A percentile compares a stretch with the other conserved stretches of the same genome.
phyloP scores from a whole-genome alignment of 805 yeast genomes.

The Metschnikowia gelsemii region DNA sequence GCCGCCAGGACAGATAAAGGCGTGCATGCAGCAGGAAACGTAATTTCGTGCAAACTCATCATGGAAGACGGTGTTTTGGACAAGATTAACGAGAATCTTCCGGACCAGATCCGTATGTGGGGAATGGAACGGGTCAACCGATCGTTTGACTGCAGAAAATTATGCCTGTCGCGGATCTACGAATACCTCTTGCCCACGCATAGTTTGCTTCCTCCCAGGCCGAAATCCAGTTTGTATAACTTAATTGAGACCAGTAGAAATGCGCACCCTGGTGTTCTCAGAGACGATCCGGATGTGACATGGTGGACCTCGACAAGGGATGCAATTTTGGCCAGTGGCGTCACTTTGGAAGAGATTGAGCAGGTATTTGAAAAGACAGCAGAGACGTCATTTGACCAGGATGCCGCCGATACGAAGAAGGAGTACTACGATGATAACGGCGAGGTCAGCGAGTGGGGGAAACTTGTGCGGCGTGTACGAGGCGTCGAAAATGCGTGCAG shows the following conservation, averaged over 20 bases:
- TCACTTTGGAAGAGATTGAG: conserved; percentile 16
- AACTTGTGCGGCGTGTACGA: conserved; percentile 52
- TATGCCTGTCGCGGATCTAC: conserved; percentile 94
- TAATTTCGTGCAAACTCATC: conserved; percentile 78
- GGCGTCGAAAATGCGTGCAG: conserved; percentile 65
- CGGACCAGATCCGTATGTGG: conserved; percentile 90
- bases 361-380: conserved; percentile 34
- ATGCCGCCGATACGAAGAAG: conserved; percentile 29
- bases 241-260: conserved; percentile 53
- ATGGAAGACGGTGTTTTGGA: conserved; percentile 73
- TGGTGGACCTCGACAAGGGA: conserved; percentile 49
- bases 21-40: conserved; percentile 96
- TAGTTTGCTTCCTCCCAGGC: conserved; percentile 88
- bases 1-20: conserved; percentile 93
- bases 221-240: conserved; percentile 61
- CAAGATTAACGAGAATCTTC: conserved; percentile 72
- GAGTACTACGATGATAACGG: conserved; percentile 34
- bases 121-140: conserved; percentile 86
- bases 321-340: conserved; percentile 26
- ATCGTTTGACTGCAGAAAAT: conserved; percentile 88
- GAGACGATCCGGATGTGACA: conserved; percentile 67
- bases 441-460: conserved; percentile 37
- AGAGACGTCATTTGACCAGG: conserved; percentile 28
- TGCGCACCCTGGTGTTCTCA: conserved; percentile 57
- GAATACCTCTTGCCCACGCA: conserved; percentile 93